phyloP scores from a whole-genome alignment of 768 basidiomycete species.

The Hortiboletus flavorubellus region DNA sequence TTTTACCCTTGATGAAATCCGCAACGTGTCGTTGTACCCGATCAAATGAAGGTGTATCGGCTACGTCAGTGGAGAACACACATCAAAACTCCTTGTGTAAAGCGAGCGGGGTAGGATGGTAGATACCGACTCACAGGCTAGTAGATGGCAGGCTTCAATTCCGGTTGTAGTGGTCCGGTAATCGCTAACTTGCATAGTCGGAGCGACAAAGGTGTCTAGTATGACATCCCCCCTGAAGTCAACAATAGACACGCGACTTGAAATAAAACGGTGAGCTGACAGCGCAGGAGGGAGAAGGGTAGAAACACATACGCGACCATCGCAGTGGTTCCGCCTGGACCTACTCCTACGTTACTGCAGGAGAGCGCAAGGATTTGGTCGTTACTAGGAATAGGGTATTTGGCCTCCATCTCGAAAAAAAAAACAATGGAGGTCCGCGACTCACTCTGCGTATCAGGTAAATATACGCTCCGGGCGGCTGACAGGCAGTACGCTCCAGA shows the following conservation, averaged over 20 bases:
- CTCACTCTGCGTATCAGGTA: constrained; percentile 18
- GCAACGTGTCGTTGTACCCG: constrained; percentile 67
- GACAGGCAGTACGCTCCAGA: constrained; percentile 15
- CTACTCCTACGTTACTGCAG: constrained; percentile 72
- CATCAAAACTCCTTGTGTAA: neutral
- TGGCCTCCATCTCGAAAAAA: constrained; percentile 30
- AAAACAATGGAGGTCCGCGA: constrained; percentile 8
- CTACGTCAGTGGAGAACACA: constrained; percentile 13
- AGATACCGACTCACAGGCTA: constrained; percentile 32
- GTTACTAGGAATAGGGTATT: constrained; percentile 32
- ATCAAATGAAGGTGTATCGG: constrained; percentile 49
- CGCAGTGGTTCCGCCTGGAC: constrained; percentile 75
- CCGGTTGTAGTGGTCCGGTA: constrained; percentile 68
- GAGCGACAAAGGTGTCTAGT: constrained; percentile 63
- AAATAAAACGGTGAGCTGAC: constrained; percentile 10
- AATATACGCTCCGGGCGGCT: constrained; percentile 19
- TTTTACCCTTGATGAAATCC: constrained; percentile 62
- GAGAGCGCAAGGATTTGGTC: constrained; percentile 59
- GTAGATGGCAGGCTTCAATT: constrained; percentile 42
- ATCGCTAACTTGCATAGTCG: constrained; percentile 67
- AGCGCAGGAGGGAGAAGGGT: constrained; percentile 2
- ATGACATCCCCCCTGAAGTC: constrained; percentile 56
- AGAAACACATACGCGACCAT: constrained; percentile 68
- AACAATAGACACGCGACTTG: constrained; percentile 51
- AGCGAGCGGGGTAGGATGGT: neutral